Conservation (phyloP, 2,329 filamentous ascomycete genomes). For the Colletotrichum tropicale region DNA sequence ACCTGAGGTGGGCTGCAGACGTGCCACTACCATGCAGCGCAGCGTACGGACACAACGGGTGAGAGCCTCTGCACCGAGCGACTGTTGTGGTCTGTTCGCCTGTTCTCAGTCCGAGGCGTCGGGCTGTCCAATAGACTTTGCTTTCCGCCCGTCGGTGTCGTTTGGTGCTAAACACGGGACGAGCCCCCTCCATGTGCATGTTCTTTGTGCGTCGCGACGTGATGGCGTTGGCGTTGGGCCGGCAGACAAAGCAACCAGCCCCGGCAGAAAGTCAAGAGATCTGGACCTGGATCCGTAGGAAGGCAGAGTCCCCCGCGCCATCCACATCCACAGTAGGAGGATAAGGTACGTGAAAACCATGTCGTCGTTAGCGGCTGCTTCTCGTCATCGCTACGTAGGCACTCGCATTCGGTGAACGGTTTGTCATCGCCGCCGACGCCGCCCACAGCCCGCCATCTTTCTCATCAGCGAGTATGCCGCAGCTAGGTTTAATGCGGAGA, state of each 20-base stretch:
- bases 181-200: conserved; percentile 12
- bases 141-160: not conserved
- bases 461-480: not conserved
- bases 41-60: not conserved
- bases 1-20: not conserved
- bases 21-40: not conserved
- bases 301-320: conserved; percentile 6
- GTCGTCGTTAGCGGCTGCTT: not conserved
- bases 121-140: not conserved
- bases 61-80: not conserved
- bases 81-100: not conserved
- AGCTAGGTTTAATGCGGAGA: not conserved
- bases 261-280: not conserved
- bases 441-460: not conserved
- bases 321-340: not conserved
- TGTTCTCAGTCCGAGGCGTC: not conserved
- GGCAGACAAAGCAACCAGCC: not conserved
- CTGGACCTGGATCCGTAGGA: not conserved
- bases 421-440: not conserved
- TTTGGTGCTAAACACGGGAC: not conserved
- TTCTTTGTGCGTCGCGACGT: conserved; percentile 9
- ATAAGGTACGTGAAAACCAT: not conserved
- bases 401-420: not conserved
- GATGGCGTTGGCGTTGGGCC: not conserved
- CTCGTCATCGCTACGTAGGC: conserved; percentile 6